These are phyloP conservation scores for Pestalotiopsis sp. DNA, from an alignment of 2,329 filamentous ascomycete genomes.

Conservation along the genomic window DNA sequence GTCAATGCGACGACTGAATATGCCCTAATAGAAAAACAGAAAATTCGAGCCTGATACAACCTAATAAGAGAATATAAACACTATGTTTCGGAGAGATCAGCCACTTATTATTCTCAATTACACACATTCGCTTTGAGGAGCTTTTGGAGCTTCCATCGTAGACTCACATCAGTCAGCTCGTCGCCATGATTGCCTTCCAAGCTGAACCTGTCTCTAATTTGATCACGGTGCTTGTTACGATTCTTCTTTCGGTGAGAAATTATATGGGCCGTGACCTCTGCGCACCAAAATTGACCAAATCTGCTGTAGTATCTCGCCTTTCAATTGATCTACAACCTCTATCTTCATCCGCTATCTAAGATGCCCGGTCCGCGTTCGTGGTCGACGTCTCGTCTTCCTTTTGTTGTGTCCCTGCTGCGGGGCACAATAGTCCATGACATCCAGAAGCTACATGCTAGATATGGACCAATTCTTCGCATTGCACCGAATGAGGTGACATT, in stretches of 20 bases:
- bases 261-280: background rate
- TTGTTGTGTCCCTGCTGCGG: slow-evolving; percentile 37
- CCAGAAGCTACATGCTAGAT: slow-evolving; percentile 44
- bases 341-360: slow-evolving; percentile 19
- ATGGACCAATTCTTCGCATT: slow-evolving; percentile 50
- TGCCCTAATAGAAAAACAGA: no score
- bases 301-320: background rate
- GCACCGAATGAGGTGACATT: slow-evolving; percentile 50
- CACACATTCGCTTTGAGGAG: background rate
- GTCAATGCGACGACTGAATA: no score
- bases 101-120: background rate
- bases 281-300: background rate
- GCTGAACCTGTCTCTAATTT: background rate
- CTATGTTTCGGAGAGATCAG: background rate
- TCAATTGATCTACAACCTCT: background rate
- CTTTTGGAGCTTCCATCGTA: background rate
- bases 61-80: no score
- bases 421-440: slow-evolving; percentile 44
- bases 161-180: background rate
- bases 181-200: background rate
- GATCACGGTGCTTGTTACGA: background rate
- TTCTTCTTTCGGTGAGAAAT: background rate
- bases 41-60: no score
- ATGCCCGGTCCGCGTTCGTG: slow-evolving; percentile 29
- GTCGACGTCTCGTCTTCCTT: slow-evolving; percentile 40